Conservation (phyloP, 805 yeast species). For the Jamesozyma rosinii region DNA sequence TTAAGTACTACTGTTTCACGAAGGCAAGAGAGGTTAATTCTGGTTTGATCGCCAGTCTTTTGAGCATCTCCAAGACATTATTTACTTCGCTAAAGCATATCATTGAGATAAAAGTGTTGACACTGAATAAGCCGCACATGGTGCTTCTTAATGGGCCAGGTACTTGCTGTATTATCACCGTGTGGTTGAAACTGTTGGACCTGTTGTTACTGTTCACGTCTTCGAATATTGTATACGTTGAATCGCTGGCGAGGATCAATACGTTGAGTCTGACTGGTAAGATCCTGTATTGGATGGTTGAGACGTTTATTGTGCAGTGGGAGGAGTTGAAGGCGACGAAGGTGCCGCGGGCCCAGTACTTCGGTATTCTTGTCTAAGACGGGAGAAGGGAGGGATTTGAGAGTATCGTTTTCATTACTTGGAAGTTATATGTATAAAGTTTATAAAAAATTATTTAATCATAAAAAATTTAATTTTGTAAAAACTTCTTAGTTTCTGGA, state of each 20-base stretch:
- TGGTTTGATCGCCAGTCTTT: slow-evolving; percentile 23
- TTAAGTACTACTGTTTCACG: slow-evolving; percentile 18
- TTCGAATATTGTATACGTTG: slow-evolving; percentile 67
- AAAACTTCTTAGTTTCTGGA: slow-evolving; percentile 53
- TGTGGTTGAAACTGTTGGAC: slow-evolving; percentile 25
- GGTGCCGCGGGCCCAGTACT: slow-evolving; percentile 58
- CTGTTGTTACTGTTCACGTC: slow-evolving; percentile 11
- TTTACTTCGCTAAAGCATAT: slow-evolving; percentile 15
- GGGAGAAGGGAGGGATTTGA: neutral
- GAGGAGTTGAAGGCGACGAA: slow-evolving; percentile 38
- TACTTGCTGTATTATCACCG: slow-evolving; percentile 27
- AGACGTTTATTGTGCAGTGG: slow-evolving; percentile 90
- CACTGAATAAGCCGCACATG: slow-evolving; percentile 20
- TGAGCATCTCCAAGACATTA: slow-evolving; percentile 30
- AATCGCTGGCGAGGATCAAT: slow-evolving; percentile 17
- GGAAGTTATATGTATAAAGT: neutral
- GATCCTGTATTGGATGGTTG: slow-evolving; percentile 58
- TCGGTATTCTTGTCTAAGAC: slow-evolving; percentile 61
- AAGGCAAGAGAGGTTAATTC: slow-evolving; percentile 36
- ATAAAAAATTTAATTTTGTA: slow-evolving; percentile 1
- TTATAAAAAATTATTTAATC: slow-evolving; percentile 1
- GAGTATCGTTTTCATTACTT: slow-evolving; percentile 1
- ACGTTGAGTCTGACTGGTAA: slow-evolving; percentile 68
- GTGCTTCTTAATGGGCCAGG: slow-evolving; percentile 35
- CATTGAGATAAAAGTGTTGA: slow-evolving; percentile 10